Conservation (phyloP, 495 filamentous ascomycete species). For the Aspergillus indologenus region DNA sequence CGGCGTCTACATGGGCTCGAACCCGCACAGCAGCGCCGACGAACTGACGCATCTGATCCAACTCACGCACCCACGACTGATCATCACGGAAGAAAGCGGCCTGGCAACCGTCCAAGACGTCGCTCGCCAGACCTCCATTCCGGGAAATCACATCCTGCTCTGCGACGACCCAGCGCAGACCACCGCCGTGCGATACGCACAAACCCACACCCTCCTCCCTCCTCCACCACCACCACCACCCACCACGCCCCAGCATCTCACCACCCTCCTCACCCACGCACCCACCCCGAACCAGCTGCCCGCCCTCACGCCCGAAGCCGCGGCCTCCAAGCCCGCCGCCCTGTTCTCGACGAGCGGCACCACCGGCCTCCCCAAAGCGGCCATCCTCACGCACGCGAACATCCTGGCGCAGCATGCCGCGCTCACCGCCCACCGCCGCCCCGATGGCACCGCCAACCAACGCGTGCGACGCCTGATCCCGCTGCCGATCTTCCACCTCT, state of each 20-base stretch:
- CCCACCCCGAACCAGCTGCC: not conserved
- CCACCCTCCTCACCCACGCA: not conserved
- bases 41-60: not conserved
- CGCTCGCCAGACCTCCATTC: not conserved
- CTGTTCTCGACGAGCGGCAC: conserved; percentile 6
- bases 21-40: not conserved
- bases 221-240: not conserved
- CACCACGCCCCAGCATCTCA: not conserved
- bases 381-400: not conserved
- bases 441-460: not conserved
- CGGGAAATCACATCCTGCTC: not conserved
- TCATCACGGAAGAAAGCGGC: not conserved
- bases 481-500: conserved; percentile 1
- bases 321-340: not conserved
- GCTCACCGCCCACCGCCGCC: conserved; percentile 3
- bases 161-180: not conserved
- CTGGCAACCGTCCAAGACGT: not conserved
- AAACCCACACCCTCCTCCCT: not conserved
- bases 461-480: not conserved
- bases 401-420: not conserved
- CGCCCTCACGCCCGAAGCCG: not conserved
- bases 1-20: conserved; percentile 1
- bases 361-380: conserved; percentile 6
- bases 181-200: not conserved
- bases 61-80: not conserved